phyloP scores from a whole-genome alignment of 805 yeast genomes.

The Wickerhamiella kazuoi region DNA sequence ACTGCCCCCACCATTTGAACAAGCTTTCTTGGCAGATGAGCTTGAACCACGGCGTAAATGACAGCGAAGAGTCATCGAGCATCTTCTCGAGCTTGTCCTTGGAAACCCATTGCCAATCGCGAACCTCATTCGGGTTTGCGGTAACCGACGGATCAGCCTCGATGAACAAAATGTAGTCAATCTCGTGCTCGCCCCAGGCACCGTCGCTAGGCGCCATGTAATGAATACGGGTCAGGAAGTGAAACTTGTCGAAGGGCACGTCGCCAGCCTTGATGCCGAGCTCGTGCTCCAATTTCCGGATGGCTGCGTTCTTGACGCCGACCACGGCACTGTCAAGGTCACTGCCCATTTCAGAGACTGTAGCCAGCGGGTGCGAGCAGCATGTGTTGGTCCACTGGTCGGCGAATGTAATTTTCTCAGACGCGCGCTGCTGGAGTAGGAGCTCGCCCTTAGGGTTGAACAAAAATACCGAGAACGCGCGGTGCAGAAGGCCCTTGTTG shows the following conservation, averaged over 20 bases:
- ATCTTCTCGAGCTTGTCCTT: conserved; percentile 48
- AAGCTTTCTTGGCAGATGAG: conserved; percentile 80
- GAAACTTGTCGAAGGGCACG: conserved; percentile 47
- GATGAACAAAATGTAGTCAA: conserved; percentile 80
- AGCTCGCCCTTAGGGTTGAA: conserved; percentile 63
- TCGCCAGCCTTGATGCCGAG: conserved; percentile 57
- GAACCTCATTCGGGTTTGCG: conserved; percentile 71
- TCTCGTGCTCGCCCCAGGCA: conserved; percentile 95
- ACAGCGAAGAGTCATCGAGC: conserved; percentile 49
- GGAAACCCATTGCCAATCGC: conserved; percentile 59
- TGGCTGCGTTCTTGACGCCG: conserved; percentile 80
- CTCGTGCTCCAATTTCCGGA: conserved; percentile 83
- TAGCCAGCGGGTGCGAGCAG: conserved; percentile 91
- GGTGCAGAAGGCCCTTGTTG: conserved; percentile 68
- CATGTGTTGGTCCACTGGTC: conserved; percentile 98
- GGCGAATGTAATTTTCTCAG: conserved; percentile 92
- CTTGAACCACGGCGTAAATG: conserved; percentile 97
- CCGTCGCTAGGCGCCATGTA: conserved; percentile 67
- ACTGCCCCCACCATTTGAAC: conserved; percentile 75
- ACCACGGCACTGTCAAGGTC: conserved; percentile 40
- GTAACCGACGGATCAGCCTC: conserved; percentile 31
- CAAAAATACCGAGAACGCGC: conserved; percentile 91
- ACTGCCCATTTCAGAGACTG: conserved; percentile 60
- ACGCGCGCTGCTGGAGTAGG: conserved; percentile 86
- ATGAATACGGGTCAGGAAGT: conserved; percentile 83